A percentile compares a stretch with the other conserved stretches of the same genome.
phyloP scores from a whole-genome alignment of 768 basidiomycete species.

The Mycena amicta region DNA sequence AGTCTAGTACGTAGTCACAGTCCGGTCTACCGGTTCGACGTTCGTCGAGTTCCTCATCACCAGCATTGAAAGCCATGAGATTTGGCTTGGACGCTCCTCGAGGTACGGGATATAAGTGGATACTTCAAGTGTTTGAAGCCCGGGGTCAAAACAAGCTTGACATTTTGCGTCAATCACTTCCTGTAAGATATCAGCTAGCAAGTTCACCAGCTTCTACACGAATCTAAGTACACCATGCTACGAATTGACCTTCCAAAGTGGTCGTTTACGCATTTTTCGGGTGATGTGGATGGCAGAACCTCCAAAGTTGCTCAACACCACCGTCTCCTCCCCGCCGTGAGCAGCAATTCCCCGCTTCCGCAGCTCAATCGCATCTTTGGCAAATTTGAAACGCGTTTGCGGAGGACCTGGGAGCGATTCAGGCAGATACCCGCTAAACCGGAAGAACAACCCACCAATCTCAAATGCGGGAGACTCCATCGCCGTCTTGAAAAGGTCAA shows the following conservation, averaged over 20 bases:
- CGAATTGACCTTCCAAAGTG: slow-evolving; percentile 80
- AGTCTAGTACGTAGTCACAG: no score
- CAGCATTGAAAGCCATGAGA: no score
- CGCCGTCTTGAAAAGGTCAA: slow-evolving; percentile 84
- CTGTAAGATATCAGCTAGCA: no score
- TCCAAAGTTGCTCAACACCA: slow-evolving; percentile 71
- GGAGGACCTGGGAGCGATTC: slow-evolving; percentile 61
- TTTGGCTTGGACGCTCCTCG: no score
- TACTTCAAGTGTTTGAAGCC: no score
- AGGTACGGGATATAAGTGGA: no score
- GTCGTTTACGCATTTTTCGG: slow-evolving; percentile 82
- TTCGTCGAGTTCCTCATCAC: no score
- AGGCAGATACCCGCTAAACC: no score
- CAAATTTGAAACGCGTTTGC: slow-evolving; percentile 89
- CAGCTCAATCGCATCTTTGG: slow-evolving; percentile 84
- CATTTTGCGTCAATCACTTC: slow-evolving; percentile 21
- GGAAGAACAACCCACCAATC: slow-evolving; percentile 54
- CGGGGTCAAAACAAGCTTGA: no score
- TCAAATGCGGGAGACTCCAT: slow-evolving; percentile 79
- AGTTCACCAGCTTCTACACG: no score
- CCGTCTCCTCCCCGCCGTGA: slow-evolving; percentile 84
- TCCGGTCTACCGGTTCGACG: no score
- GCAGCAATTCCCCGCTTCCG: slow-evolving; percentile 78
- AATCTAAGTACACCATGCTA: slow-evolving; percentile 40
- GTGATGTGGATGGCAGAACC: slow-evolving; percentile 85